Evolutionary conservation across 164 flowering plant species (phyloP).

Genomic region (Magnolia officinalis): DNA sequence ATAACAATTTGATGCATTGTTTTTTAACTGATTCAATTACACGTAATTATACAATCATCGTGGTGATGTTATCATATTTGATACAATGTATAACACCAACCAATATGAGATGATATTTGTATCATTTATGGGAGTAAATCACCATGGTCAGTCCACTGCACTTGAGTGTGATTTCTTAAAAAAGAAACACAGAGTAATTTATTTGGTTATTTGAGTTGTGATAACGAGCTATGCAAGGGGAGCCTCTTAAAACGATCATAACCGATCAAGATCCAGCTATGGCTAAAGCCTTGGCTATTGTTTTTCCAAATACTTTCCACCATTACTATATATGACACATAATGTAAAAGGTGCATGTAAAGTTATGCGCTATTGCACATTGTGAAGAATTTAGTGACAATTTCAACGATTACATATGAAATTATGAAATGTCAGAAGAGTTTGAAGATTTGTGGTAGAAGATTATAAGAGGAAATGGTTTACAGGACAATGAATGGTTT

Average conservation of each 20-base stretch:
- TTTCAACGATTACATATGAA: background rate
- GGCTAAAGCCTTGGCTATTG: background rate
- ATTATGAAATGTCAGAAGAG: background rate
- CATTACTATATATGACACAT: background rate
- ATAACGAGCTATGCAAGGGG: background rate
- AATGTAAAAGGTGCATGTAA: background rate
- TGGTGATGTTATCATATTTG: too few species aligned
- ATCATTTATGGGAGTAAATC: too few species aligned
- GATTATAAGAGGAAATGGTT: background rate
- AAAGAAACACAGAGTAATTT: background rate
- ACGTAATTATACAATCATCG: too few species aligned
- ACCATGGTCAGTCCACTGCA: too few species aligned
- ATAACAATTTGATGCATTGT: too few species aligned
- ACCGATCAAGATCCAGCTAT: conserved; percentile 4
- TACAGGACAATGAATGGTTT: background rate
- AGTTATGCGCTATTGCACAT: background rate
- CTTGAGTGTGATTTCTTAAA: background rate
- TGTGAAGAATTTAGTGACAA: background rate
- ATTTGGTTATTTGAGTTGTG: conserved; percentile 3
- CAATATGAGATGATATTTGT: too few species aligned
- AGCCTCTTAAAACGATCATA: background rate
- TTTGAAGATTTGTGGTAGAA: background rate
- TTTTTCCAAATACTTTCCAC: background rate
- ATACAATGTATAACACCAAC: too few species aligned
- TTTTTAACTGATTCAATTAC: too few species aligned